Percentiles rank a stretch among this genome's conserved stretches.
These are phyloP conservation scores for Besnoitia besnoiti DNA, from an alignment of 169 alveolate species.

Conservation along the genomic window DNA sequence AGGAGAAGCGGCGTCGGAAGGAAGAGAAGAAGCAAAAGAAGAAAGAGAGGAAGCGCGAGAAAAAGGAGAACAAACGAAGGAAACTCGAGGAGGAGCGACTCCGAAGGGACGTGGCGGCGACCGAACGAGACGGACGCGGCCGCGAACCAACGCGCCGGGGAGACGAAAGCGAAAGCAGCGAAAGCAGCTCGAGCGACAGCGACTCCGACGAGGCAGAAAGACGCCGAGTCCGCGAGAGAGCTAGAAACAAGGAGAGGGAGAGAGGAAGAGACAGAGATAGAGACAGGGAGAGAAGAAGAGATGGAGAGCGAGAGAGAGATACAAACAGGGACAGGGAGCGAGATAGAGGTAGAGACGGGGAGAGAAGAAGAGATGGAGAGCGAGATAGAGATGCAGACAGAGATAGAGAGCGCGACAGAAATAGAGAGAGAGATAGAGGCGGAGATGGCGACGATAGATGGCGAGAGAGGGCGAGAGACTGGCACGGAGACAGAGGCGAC, in stretches of 20 bases:
- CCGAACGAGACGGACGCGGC: background rate
- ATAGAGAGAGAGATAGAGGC: background rate
- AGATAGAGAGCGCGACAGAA: background rate
- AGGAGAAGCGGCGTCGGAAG: background rate
- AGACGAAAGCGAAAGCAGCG: background rate
- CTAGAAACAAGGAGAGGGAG: background rate
- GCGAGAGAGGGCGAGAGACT: background rate
- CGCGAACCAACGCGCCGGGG: background rate
- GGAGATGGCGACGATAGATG: background rate
- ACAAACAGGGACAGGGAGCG: background rate
- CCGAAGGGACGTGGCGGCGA: background rate
- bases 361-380: background rate
- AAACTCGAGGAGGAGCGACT: too few relatives aligned
- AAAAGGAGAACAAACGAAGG: slow-evolving; percentile 17
- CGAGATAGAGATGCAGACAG: background rate
- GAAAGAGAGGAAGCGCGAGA: background rate
- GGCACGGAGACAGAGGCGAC: background rate
- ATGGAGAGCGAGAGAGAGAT: background rate
- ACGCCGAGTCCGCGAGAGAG: background rate
- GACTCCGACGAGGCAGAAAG: background rate
- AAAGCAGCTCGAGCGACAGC: background rate
- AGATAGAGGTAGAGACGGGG: background rate
- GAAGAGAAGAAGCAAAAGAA: background rate
- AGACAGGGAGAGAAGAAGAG: background rate
- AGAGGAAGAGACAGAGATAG: background rate